Evolutionary conservation across 2,329 filamentous ascomycete genomes (phyloP).

Genomic region (Nemania sp.): DNA sequence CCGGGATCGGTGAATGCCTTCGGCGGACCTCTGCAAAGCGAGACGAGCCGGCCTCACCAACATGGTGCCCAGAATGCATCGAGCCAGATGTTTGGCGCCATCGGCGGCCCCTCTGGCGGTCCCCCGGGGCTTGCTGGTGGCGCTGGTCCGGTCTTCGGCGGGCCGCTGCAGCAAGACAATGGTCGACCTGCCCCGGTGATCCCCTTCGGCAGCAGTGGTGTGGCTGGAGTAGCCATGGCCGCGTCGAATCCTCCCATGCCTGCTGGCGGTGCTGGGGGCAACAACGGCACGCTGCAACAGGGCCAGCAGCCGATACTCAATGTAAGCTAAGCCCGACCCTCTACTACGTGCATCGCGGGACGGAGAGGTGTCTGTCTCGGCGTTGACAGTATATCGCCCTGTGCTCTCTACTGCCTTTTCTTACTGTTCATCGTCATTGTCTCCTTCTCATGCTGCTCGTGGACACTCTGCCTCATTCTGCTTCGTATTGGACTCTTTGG

Average conservation of each 20-base stretch:
- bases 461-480: neutral
- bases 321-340: slow-evolving; percentile 51
- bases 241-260: slow-evolving; percentile 41
- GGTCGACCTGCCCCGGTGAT: slow-evolving; percentile 65
- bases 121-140: slow-evolving; percentile 52
- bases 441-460: neutral
- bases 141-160: slow-evolving; percentile 69
- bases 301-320: slow-evolving; percentile 68
- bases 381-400: neutral
- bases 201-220: slow-evolving; percentile 58
- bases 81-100: slow-evolving; percentile 56
- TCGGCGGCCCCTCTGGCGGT: slow-evolving; percentile 36
- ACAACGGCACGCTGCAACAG: slow-evolving; percentile 34
- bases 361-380: neutral
- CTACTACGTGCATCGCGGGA: neutral
- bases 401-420: neutral
- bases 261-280: slow-evolving; percentile 47
- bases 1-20: slow-evolving; percentile 56
- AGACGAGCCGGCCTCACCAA: slow-evolving; percentile 56
- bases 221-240: slow-evolving; percentile 53
- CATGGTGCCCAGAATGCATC: slow-evolving; percentile 55
- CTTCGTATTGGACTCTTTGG: too few species aligned
- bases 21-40: slow-evolving; percentile 57
- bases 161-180: slow-evolving; percentile 66
- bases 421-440: too few species aligned